Conservation (phyloP, 2,329 filamentous ascomycete species). For the Diplodia sapinea region DNA sequence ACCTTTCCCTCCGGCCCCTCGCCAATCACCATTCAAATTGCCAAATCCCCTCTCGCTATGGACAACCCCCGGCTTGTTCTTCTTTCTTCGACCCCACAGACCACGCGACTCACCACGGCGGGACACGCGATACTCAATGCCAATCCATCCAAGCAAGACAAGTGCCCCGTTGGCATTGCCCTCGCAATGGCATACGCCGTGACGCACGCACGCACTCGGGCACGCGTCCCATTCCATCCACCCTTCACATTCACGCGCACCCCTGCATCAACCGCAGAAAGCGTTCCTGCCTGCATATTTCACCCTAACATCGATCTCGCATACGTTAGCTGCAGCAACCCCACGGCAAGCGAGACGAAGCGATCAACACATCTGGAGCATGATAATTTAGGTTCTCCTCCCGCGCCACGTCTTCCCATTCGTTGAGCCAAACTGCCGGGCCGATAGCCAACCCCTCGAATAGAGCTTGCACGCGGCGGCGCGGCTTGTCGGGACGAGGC, state of each 20-base stretch:
- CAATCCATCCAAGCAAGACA: neutral
- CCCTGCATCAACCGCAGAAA: conserved; percentile 19
- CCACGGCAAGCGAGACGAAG: conserved; percentile 21
- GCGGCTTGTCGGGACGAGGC: conserved; percentile 10
- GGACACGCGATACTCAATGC: neutral
- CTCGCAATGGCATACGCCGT: neutral
- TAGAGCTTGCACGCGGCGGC: neutral
- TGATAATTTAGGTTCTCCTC: neutral
- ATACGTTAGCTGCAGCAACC: conserved; percentile 18
- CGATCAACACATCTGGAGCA: conserved; percentile 22
- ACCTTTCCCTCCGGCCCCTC: neutral
- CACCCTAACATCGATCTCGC: conserved; percentile 25
- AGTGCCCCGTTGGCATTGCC: neutral
- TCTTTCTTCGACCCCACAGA: conserved; percentile 14
- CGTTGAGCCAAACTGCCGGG: conserved; percentile 1
- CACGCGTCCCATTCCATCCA: neutral
- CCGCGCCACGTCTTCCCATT: conserved; percentile 26
- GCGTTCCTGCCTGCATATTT: conserved; percentile 17
- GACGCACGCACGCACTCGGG: neutral
- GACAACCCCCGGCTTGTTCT: neutral
- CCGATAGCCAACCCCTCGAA: neutral
- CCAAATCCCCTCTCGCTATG: neutral
- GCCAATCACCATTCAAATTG: conserved; percentile 16
- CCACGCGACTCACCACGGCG: conserved; percentile 14
- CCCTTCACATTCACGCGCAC: neutral